A percentile compares a stretch with the other conserved stretches of the same genome.
Evolutionary conservation across 228 moss, liverwort and hornwort genomes (phyloP).

Genomic region (Sphagnum fallax): DNA sequence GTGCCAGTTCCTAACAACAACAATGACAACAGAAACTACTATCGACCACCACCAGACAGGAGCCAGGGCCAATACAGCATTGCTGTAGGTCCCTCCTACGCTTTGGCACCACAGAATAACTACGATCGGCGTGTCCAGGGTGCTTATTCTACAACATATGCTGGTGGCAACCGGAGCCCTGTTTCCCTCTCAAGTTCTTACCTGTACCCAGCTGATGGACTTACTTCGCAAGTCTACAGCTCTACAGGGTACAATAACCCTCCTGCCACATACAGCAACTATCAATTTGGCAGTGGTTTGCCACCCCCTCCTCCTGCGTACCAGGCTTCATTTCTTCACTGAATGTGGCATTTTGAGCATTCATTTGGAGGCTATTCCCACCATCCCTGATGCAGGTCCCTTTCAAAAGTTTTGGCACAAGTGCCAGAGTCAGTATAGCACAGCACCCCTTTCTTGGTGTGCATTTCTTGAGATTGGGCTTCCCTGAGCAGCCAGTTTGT

Average conservation of each 20-base stretch:
- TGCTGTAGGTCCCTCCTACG: slow-evolving; percentile 83
- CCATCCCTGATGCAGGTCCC: too few species aligned
- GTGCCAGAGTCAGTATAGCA: too few species aligned
- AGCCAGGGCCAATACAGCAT: slow-evolving; percentile 44
- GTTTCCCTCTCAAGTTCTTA: slow-evolving; percentile 97
- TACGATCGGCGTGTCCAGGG: slow-evolving; percentile 94
- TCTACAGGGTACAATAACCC: slow-evolving; percentile 92
- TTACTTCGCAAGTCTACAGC: slow-evolving; percentile 97
- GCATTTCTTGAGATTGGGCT: too few species aligned
- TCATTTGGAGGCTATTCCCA: slow-evolving; percentile 17
- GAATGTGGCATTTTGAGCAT: slow-evolving; percentile 3
- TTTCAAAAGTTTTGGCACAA: too few species aligned
- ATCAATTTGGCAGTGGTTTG: slow-evolving; percentile 98
- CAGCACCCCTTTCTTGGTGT: too few species aligned
- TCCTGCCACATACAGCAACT: slow-evolving; percentile 90
- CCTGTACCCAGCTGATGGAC: slow-evolving; percentile 86
- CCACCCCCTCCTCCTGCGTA: slow-evolving; percentile 99
- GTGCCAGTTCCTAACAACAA: slow-evolving; percentile 35
- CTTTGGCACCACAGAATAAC: slow-evolving; percentile 80
- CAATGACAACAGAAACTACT: slow-evolving; percentile 72
- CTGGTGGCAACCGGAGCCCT: slow-evolving; percentile 96
- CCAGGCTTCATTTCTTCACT: slow-evolving; percentile 97
- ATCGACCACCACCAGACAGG: slow-evolving; percentile 77
- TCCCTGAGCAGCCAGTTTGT: too few species aligned
- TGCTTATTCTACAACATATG: slow-evolving; percentile 82